Base-by-base conservation (phyloP, 139 green algal species). In the Chloropicon primus region DNA sequence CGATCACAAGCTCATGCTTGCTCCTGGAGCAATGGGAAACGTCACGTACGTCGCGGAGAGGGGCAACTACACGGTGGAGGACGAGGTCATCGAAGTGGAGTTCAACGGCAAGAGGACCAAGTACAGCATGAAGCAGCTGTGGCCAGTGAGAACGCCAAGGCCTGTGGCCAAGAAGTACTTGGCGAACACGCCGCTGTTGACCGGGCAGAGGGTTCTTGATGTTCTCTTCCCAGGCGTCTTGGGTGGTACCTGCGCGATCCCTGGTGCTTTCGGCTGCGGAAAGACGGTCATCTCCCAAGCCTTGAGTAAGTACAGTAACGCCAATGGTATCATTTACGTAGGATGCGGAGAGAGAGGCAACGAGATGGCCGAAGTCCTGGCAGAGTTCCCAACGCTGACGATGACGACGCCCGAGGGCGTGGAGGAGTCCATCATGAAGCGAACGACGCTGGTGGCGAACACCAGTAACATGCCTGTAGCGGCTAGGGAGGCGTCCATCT, bases 381-480 rank as follows among this genome's bases (percentile, higher is more conserved):
- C 90, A 84, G 94, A 98, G 79, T 97, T 97, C 86, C 95, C 94
- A 0, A 82, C 94, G 88, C 90, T 99, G 17, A 98, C 93, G 17
- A 97, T 99, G 95, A 98, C 90, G 21, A 76, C 97, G 83, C 92
- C 93, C 0, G 94, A 99, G 76, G 95, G 95, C 0, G 85, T 93
- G 1, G 96, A 89, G 24, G 95, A 99, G 87, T 92, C 81, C 75
- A 98, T 99, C 88, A 62, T 62, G 41, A 97, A 98, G 89, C 90
- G 94, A 76, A 98, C 94, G 5, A 28, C 26, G 72, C 86, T 98
- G 87, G 89, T 99, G 73, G 95, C 95, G 77, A 99, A 99, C 88
- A 99, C 95, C 0, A 96, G 89, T 27, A 99, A 99, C 89, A 99
- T 99, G 95, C 95, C 95, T 21, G 95, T 99, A 85, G 95, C 95